Evolutionary conservation across 495 filamentous ascomycete species (phyloP), one percentile per base, ranked within the genome.

Genomic region (Penicillium goetzii): DNA sequence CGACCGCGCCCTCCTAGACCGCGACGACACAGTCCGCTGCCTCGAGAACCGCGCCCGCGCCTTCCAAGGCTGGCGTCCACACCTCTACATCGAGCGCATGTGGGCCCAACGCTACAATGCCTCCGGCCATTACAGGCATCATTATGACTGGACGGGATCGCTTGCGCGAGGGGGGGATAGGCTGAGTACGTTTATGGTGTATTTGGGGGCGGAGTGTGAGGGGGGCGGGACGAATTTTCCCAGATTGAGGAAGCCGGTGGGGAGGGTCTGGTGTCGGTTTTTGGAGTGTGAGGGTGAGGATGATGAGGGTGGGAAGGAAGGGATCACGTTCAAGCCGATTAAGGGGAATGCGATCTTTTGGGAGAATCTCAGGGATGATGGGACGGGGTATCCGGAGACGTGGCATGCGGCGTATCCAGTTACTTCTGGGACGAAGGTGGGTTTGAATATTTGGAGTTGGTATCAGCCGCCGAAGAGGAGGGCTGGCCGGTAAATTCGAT

Each of bases 401-500:
- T 82, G 90, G 74, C 90, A 93, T 80, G 88, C 88, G 7, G 88
- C 88, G 34, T 69, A 90, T 68, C 88, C 89, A 38, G 88, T 92
- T 8, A 83, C 79, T 41, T 78, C 76, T 59, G 90, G 90, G 26
- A 83, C 74, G 56, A 93, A 93, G 81, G 82, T 91, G 56, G 90
- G 89, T n/a, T 83, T 93, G 86, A 93, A 93, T 78, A 89, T 92
- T 68, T 93, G 89, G 89, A 77, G 78, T 68, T 80, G 78, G 78
- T 80, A 79, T 68, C 78, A 80, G 67, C 74, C 76, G 45, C 75
- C 75, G 14, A 60, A 45, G 61, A 58, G 67, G 65, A 68, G 53
- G 50, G 23, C 43, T 25, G 38, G 34, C 9, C 25, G 34, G 55
- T 43, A 36, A 43, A 26, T 25, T 25, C 4, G 36, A 15, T 15